A percentile compares a stretch with the other conserved stretches of the same genome.
These are phyloP conservation scores for Pogostemon cablin DNA, from an alignment of 257 asterid genomes.

Conservation along the genomic window DNA sequence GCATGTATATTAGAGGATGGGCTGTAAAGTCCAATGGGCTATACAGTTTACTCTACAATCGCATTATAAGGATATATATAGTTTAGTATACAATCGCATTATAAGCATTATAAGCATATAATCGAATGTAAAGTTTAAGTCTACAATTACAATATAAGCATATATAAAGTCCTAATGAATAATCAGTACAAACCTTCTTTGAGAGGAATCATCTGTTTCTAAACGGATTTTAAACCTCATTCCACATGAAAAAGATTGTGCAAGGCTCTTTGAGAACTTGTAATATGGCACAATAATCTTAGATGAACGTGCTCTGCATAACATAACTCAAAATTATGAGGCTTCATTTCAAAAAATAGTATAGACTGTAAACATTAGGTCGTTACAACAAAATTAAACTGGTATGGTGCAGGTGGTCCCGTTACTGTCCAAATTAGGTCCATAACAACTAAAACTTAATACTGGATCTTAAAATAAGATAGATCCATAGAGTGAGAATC, in stretches of 20 bases:
- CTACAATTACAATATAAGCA: background rate
- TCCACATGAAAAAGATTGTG: conserved; percentile 71
- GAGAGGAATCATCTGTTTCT: conserved; percentile 90
- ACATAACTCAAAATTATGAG: conserved; percentile 19
- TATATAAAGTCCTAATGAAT: background rate
- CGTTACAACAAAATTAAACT: background rate
- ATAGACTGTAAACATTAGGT: background rate
- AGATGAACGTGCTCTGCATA: conserved; percentile 75
- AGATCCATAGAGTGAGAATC: background rate
- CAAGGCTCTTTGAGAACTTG: conserved; percentile 75
- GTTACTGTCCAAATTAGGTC: background rate
- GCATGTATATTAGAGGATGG: conserved; percentile 53
- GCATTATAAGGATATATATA: too few species aligned
- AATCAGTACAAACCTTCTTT: conserved; percentile 69
- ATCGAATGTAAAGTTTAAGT: conserved; percentile 18
- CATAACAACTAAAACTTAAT: background rate
- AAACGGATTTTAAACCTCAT: conserved; percentile 81
- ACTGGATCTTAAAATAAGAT: conserved; percentile 22
- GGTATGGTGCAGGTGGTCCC: background rate
- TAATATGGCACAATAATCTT: conserved; percentile 72
- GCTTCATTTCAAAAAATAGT: background rate
- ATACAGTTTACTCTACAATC: background rate
- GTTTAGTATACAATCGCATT: too few species aligned
- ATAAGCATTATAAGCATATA: too few species aligned
- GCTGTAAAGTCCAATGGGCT: conserved; percentile 25